Evolutionary conservation across 1,139 yeast genomes (phyloP).

Genomic region (Groenewaldozyma sp.): DNA sequence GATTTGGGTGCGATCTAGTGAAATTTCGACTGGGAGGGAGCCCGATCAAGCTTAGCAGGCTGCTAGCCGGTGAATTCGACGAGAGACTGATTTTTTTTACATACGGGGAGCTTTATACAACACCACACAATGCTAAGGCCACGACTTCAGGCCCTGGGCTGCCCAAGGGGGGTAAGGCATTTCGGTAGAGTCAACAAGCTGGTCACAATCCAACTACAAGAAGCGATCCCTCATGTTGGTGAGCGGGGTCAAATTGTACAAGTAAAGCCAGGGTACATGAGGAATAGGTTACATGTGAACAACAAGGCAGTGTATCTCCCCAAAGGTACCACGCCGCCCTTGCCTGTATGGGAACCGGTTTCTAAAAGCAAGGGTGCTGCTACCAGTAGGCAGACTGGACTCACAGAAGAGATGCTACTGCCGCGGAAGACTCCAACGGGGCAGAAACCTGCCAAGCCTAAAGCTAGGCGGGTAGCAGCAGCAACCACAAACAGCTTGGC

Average conservation of each 20-base stretch:
- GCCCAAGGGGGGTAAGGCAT: background rate
- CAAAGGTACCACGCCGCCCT: conserved; percentile 44
- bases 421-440: conserved; percentile 4
- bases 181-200: conserved; percentile 2
- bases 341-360: conserved; percentile 44
- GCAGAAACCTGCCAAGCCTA: conserved; percentile 4
- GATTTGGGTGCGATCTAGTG: too few species aligned
- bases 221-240: conserved; percentile 54
- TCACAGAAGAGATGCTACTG: conserved; percentile 7
- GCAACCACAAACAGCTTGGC: conserved; percentile 9
- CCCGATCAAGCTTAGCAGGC: too few species aligned
- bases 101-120: too few species aligned
- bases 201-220: conserved; percentile 52
- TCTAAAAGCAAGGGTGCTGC: conserved; percentile 7
- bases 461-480: conserved; percentile 6
- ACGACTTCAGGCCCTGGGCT: background rate
- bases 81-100: too few species aligned
- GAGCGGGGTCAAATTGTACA: conserved; percentile 58
- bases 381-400: conserved; percentile 9
- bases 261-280: conserved; percentile 79
- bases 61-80: too few species aligned
- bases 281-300: conserved; percentile 59
- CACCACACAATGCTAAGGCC: background rate
- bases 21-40: too few species aligned
- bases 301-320: conserved; percentile 67